These are phyloP conservation scores for Penicillium cosmopolitanum DNA, from an alignment of 495 filamentous ascomycete species.

Conservation along the genomic window DNA sequence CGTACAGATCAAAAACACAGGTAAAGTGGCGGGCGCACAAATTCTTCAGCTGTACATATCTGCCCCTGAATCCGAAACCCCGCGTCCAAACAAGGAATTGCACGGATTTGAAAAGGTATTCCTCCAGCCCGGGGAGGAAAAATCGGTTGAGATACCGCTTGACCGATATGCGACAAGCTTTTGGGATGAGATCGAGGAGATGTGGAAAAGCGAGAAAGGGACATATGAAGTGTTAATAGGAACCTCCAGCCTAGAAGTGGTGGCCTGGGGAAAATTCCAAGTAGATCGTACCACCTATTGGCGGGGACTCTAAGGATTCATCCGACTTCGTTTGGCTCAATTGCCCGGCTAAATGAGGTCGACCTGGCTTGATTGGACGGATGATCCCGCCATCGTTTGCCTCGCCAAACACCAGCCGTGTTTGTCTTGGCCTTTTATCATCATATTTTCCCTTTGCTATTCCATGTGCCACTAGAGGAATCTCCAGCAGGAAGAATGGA, in stretches of 20 bases:
- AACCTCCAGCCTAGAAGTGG: constrained; percentile 45
- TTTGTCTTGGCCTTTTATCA: neutral
- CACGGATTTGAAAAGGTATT: neutral
- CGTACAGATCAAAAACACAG: neutral
- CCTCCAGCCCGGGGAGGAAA: constrained; percentile 25
- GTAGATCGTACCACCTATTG: constrained; percentile 42
- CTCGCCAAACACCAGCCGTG: neutral
- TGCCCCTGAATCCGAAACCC: neutral
- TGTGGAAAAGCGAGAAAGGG: constrained; percentile 75
- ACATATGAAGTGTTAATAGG: constrained; percentile 65
- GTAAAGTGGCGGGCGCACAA: neutral
- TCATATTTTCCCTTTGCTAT: too few relatives aligned
- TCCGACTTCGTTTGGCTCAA: constrained; percentile 7
- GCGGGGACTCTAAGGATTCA: constrained; percentile 27
- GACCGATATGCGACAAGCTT: constrained; percentile 72
- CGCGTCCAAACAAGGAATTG: neutral
- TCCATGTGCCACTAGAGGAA: neutral
- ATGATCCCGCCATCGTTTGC: neutral
- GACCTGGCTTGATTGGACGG: neutral
- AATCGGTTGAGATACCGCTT: constrained; percentile 58
- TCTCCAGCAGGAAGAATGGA: constrained; percentile 10
- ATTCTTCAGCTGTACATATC: neutral
- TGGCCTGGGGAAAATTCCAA: constrained; percentile 43
- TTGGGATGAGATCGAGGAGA: constrained; percentile 65
- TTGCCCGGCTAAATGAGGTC: constrained; percentile 9